These are phyloP conservation scores for Aspergillus neoniger DNA, from an alignment of 2,329 filamentous ascomycete genomes.

Conservation along the genomic window DNA sequence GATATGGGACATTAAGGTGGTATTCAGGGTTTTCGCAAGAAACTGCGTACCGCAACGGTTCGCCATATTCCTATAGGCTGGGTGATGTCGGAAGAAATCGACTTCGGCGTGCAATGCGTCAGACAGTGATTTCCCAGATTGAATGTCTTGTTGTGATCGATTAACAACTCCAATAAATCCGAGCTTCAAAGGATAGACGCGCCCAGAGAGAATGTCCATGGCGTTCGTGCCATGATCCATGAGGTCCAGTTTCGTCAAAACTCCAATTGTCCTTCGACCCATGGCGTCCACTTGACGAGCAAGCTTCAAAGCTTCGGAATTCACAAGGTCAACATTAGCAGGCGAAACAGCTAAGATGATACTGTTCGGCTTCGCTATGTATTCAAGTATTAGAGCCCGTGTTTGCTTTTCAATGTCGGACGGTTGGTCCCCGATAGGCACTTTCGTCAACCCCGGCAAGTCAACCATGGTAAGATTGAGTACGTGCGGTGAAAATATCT, in stretches of 20 bases:
- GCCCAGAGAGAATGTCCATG: conserved; percentile 92
- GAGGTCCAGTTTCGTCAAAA: conserved; percentile 93
- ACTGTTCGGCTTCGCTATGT: conserved; percentile 98
- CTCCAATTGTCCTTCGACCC: conserved; percentile 91
- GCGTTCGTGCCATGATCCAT: conserved; percentile 99
- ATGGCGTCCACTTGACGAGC: conserved; percentile 95
- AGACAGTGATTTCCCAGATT: conserved; percentile 89
- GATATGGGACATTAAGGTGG: conserved; percentile 94
- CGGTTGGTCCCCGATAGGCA: conserved; percentile 96
- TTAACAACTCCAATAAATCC: conserved; percentile 99
- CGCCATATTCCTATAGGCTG: conserved; percentile 95
- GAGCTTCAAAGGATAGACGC: conserved; percentile 94
- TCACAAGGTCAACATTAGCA: conserved; percentile 96
- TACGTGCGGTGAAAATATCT: conserved; percentile 96
- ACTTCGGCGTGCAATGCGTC: conserved; percentile 86
- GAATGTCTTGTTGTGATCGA: conserved; percentile 96
- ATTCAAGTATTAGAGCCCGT: conserved; percentile 92
- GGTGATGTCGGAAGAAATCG: conserved; percentile 96
- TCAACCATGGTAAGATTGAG: conserved; percentile 95
- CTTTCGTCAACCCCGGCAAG: conserved; percentile 93
- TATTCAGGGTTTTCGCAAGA: conserved; percentile 90
- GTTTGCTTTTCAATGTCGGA: conserved; percentile 99
- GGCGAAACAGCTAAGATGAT: conserved; percentile 96
- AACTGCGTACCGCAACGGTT: conserved; percentile 91
- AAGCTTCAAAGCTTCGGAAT: conserved; percentile 95